Percentiles rank a stretch among this genome's conserved stretches.
Conservation (phyloP, 1,284 basidiomycete genomes). For the Boletus sp. region DNA sequence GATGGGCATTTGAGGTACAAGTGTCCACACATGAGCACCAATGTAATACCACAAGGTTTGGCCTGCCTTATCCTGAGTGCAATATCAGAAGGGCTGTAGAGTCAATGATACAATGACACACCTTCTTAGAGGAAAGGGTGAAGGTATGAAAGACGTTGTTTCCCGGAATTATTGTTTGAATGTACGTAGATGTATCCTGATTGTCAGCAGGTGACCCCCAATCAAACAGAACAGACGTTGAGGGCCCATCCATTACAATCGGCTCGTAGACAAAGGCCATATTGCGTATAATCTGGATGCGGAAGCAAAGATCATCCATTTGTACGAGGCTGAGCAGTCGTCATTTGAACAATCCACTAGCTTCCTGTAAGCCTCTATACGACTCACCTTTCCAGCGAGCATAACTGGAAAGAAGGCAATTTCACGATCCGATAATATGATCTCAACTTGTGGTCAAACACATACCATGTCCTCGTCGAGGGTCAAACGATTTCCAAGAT, state of each 20-base stretch:
- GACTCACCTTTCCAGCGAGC: constrained; percentile 31
- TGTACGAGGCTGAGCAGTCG: constrained; percentile 32
- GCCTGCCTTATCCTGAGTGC: constrained; percentile 30
- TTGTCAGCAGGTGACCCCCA: constrained; percentile 45
- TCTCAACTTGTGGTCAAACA: background rate
- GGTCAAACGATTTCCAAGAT: constrained; percentile 16
- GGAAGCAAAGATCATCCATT: constrained; percentile 36
- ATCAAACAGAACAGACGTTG: constrained; percentile 47
- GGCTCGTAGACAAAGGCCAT: constrained; percentile 55
- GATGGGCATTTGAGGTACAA: constrained; percentile 27
- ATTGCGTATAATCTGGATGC: constrained; percentile 36
- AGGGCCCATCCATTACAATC: constrained; percentile 46
- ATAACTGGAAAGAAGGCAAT: constrained; percentile 23
- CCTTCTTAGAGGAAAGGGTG: constrained; percentile 43
- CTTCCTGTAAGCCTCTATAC: background rate
- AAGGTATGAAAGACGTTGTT: constrained; percentile 45
- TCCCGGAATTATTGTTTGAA: constrained; percentile 27
- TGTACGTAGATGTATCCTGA: constrained; percentile 32
- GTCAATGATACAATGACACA: constrained; percentile 17
- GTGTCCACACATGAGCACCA: constrained; percentile 42
- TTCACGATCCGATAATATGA: background rate
- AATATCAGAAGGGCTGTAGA: background rate
- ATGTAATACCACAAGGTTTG: constrained; percentile 44
- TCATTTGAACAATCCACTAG: background rate
- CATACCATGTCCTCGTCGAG: constrained; percentile 32